A percentile compares a stretch with the other conserved stretches of the same genome.
Evolutionary conservation across 495 filamentous ascomycete species (phyloP).

Genomic region (Eremomyces bilateralis): DNA sequence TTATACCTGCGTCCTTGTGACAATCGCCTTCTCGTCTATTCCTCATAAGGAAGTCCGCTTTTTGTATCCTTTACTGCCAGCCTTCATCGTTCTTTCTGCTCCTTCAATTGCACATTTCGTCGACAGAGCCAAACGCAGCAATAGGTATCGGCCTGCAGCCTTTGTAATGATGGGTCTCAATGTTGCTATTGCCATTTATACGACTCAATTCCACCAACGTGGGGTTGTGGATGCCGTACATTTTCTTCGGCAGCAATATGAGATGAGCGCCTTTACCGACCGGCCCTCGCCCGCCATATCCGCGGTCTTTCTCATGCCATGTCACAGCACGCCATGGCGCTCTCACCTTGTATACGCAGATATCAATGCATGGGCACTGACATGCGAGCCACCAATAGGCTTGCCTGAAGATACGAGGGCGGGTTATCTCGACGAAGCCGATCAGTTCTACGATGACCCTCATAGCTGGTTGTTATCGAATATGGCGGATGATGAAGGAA

Average conservation of each 20-base stretch:
- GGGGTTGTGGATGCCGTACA: slow-evolving; percentile 49
- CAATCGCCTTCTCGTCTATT: slow-evolving; percentile 46
- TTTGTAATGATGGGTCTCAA: slow-evolving; percentile 19
- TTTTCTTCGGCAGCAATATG: slow-evolving; percentile 53
- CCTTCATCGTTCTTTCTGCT: slow-evolving; percentile 61
- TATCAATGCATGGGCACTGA: slow-evolving; percentile 67
- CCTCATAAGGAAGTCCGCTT: slow-evolving; percentile 97
- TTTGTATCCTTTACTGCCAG: slow-evolving; percentile 78
- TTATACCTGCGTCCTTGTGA: slow-evolving; percentile 33
- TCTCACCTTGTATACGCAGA: slow-evolving; percentile 55
- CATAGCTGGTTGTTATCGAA: slow-evolving; percentile 33
- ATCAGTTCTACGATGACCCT: slow-evolving; percentile 61
- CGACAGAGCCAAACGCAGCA: background rate
- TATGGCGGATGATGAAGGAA: slow-evolving; percentile 18
- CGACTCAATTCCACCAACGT: slow-evolving; percentile 53
- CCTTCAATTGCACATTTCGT: slow-evolving; percentile 46
- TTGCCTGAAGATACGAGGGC: slow-evolving; percentile 33
- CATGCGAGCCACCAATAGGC: slow-evolving; percentile 72
- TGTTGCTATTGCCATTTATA: slow-evolving; percentile 35
- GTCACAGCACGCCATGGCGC: slow-evolving; percentile 94
- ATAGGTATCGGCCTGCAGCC: slow-evolving; percentile 18
- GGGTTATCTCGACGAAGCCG: slow-evolving; percentile 68
- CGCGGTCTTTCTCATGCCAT: slow-evolving; percentile 85
- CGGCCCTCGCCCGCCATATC: slow-evolving; percentile 24
- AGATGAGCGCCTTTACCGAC: slow-evolving; percentile 12